Percentiles rank a stretch among this genome's conserved stretches.
Evolutionary conservation across 768 basidiomycete genomes (phyloP).

Genomic region (Auriscalpium microsporum): DNA sequence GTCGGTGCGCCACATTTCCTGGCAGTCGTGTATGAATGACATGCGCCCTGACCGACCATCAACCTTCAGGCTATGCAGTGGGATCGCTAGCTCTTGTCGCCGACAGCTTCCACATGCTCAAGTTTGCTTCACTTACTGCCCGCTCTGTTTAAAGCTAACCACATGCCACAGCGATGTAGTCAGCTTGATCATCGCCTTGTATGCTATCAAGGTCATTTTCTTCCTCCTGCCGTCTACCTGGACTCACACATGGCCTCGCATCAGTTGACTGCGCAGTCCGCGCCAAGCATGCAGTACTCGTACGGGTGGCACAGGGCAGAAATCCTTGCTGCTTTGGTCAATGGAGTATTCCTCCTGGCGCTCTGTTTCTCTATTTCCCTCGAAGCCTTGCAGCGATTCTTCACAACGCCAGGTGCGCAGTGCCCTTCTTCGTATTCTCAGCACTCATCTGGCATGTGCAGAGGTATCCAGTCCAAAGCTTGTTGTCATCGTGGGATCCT

Average conservation of each 20-base stretch:
- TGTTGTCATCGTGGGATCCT: slow-evolving; percentile 81
- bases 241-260: slow-evolving; percentile 2
- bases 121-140: slow-evolving; percentile 42
- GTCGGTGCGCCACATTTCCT: slow-evolving; percentile 40
- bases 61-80: slow-evolving; percentile 80
- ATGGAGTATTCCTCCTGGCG: slow-evolving; percentile 94
- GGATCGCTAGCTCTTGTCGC: slow-evolving; percentile 93
- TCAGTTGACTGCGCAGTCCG: slow-evolving; percentile 56
- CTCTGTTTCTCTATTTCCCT: slow-evolving; percentile 93
- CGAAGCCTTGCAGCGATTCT: slow-evolving; percentile 88
- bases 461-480: slow-evolving; percentile 87
- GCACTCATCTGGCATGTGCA: slow-evolving; percentile 21
- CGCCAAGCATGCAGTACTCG: slow-evolving; percentile 71
- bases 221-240: slow-evolving; percentile 6
- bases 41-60: background rate
- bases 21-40: background rate
- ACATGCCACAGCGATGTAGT: slow-evolving; percentile 73
- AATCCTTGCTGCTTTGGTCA: slow-evolving; percentile 89
- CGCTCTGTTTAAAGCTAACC: slow-evolving; percentile 2
- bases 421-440: background rate
- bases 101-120: slow-evolving; percentile 98
- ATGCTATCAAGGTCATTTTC: slow-evolving; percentile 70
- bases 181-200: slow-evolving; percentile 90
- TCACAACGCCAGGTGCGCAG: slow-evolving; percentile 64
- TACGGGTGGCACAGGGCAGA: slow-evolving; percentile 99